Evolutionary conservation across 331 rosid species (phyloP).

Genomic region (Stylosanthes scabra): DNA sequence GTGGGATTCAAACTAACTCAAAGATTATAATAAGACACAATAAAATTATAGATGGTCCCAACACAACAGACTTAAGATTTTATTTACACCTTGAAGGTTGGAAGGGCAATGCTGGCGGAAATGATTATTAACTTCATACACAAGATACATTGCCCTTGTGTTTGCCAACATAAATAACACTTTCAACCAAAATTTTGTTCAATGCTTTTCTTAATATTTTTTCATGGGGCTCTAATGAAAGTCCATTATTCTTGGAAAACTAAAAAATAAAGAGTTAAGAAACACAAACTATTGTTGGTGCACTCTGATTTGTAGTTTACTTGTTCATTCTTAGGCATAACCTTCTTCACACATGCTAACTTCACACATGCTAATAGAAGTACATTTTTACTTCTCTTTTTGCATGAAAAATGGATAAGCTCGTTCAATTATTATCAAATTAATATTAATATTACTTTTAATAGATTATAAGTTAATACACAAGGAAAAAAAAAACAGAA

Average conservation of each 20-base stretch:
- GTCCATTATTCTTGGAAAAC: background rate
- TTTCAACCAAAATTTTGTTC: constrained; percentile 1
- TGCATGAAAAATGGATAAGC: too few relatives aligned
- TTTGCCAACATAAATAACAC: constrained; percentile 1
- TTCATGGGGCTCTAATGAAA: background rate
- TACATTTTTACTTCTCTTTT: too few relatives aligned
- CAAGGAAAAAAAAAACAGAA: too few relatives aligned
- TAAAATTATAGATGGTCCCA: constrained; percentile 30
- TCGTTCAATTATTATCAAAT: too few relatives aligned
- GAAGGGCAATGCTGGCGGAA: constrained; percentile 24
- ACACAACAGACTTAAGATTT: background rate
- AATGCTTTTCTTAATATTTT: background rate
- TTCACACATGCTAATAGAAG: too few relatives aligned
- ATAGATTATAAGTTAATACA: too few relatives aligned
- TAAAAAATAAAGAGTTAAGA: too few relatives aligned
- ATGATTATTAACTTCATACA: constrained; percentile 46
- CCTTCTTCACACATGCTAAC: too few relatives aligned
- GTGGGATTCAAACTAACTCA: constrained; percentile 26
- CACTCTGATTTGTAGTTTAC: background rate
- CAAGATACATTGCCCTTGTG: constrained; percentile 29
- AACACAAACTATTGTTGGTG: background rate
- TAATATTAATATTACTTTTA: too few relatives aligned
- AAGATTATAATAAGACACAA: background rate
- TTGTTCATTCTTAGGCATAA: background rate
- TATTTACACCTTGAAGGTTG: constrained; percentile 24